These are phyloP conservation scores for Aureobasidium musti DNA, from an alignment of 2,329 filamentous ascomycete species.

Conservation along the genomic window DNA sequence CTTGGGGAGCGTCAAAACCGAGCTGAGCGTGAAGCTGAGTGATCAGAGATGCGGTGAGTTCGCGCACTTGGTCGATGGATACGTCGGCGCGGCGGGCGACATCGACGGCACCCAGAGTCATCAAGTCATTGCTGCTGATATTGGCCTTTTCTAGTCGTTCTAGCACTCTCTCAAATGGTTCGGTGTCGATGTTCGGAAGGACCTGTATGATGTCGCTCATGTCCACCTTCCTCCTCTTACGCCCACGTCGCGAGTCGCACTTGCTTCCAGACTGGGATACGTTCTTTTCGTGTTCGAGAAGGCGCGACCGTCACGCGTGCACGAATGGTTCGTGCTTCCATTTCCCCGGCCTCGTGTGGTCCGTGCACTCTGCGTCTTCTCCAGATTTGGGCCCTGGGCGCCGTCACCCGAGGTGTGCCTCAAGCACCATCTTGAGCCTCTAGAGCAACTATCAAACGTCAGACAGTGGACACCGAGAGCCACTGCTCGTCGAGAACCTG, in stretches of 20 bases:
- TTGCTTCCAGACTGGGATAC: not conserved
- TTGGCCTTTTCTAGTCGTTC: conserved; percentile 75
- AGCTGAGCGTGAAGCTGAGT: conserved; percentile 67
- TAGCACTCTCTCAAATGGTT: conserved; percentile 71
- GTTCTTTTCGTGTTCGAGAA: conserved; percentile 12
- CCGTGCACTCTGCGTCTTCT: not conserved
- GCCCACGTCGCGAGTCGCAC: not conserved
- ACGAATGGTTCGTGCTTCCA: not conserved
- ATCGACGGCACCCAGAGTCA: conserved; percentile 79
- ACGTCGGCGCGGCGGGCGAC: conserved; percentile 83
- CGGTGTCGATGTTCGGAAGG: conserved; percentile 74
- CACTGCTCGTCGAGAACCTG: not conserved
- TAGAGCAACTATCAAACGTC: not conserved
- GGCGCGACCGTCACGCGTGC: conserved; percentile 4
- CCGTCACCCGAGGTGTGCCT: conserved; percentile 14
- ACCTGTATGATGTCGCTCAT: conserved; percentile 88
- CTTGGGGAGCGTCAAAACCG: conserved; percentile 35
- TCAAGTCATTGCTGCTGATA: conserved; percentile 78
- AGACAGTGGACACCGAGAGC: not conserved
- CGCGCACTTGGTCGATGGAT: conserved; percentile 76
- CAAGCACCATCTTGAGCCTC: not conserved
- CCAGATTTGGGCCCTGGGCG: conserved; percentile 19
- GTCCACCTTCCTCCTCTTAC: conserved; percentile 54
- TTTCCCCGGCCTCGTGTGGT: conserved; percentile 10
- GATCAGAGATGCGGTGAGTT: conserved; percentile 68